phyloP scores from a whole-genome alignment of 164 flowering plant genomes.

The Akebia trifoliata region DNA sequence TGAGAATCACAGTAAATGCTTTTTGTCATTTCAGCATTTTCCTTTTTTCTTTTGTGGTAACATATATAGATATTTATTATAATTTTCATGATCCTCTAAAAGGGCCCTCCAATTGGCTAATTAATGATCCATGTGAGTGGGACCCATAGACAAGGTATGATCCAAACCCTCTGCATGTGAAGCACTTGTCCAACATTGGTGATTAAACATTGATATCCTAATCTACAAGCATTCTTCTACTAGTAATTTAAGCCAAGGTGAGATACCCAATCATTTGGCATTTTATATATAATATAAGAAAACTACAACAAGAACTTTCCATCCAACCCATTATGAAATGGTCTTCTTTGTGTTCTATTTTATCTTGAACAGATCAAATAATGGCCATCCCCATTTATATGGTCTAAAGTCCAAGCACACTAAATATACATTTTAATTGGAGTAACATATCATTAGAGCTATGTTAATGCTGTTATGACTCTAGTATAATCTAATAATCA shows the following conservation, averaged over 20 bases:
- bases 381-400: too few species aligned
- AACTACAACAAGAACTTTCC: background rate
- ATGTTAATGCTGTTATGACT: too few species aligned
- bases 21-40: too few species aligned
- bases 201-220: background rate
- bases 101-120: background rate
- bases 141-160: constrained; percentile 7
- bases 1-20: too few species aligned
- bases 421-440: too few species aligned
- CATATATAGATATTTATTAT: background rate
- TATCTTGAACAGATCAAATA: too few species aligned
- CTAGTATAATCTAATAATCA: too few species aligned
- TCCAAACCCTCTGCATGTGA: constrained; percentile 10
- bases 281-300: background rate
- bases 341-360: too few species aligned
- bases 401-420: too few species aligned
- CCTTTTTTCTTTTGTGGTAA: too few species aligned
- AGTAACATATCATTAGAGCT: too few species aligned
- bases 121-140: background rate
- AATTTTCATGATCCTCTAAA: background rate
- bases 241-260: constrained; percentile 3
- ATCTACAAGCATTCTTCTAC: constrained; percentile 4
- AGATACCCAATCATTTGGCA: constrained; percentile 11
- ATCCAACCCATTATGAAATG: background rate
- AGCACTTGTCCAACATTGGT: constrained; percentile 14